Base-by-base conservation (phyloP, 2,329 filamentous ascomycete species). In the Madurella fahalii region DNA sequence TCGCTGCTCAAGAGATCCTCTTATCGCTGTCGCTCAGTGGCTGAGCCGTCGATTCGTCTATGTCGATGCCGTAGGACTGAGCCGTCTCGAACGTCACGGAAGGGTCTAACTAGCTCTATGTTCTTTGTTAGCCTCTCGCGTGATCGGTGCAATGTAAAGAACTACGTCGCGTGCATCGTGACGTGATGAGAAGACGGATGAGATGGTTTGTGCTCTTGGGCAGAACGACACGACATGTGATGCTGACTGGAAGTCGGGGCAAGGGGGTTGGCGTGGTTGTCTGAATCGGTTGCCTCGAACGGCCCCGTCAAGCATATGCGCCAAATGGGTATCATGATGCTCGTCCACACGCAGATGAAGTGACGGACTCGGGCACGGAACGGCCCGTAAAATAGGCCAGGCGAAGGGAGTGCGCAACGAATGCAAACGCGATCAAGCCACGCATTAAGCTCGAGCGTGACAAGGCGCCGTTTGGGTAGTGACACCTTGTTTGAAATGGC, bases 191-290 rank as follows among this genome's bases (percentile, higher is more conserved):
- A n/a, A 39, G 41, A 13, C 31, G n/a, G 31, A 46, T 52, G 49
- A 44, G 37, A 31, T 40, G 49, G 17, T 52, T 52, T 52, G 49
- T 52, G 34, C 41, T 25, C 25, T 7, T 25, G 25, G 7, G 7
- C 4, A 25, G 7, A 25, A 25, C 4, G 25, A 25, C n/a, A n/a
- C n/a, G 25, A 25, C 25, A 7, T 25, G 7, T 25, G 25, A 25
- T 25, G 25, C 25, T 25, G 25, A 7, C 3, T 25, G 25, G 25
- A 4, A 25, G 25, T 25, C 7, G 25, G 25, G 25, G 9, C 34
- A 37, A 37, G 9, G 4, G 34, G 7, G 31, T 34, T 7, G 31
- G 31, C 31, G 31, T 12, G 31, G 31, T 34, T 15, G 34, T 37
- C 13, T 37, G 34, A 11, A 11, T 37, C 34, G 11, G 34, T 37